Conservation (phyloP, 2,329 filamentous ascomycete species). For the Colletotrichum theobromicola region DNA sequence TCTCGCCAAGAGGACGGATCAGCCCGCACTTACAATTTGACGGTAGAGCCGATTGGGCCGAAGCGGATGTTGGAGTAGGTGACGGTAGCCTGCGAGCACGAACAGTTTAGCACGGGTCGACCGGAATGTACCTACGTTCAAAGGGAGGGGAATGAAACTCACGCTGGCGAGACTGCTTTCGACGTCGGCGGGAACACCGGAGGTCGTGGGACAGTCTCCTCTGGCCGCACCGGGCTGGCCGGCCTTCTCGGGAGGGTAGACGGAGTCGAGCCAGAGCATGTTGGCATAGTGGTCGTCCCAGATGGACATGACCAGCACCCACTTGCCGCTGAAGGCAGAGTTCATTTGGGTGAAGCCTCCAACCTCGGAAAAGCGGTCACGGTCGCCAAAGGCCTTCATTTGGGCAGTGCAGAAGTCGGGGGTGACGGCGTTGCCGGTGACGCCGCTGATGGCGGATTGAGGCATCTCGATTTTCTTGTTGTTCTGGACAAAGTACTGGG, state of each 20-base stretch:
- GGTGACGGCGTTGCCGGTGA: constrained; percentile 52
- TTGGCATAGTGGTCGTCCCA: constrained; percentile 61
- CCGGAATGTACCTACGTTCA: background rate
- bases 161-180: constrained; percentile 23
- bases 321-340: constrained; percentile 57
- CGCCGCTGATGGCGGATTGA: constrained; percentile 35
- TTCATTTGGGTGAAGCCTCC: constrained; percentile 64
- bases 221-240: constrained; percentile 28
- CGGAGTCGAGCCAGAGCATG: constrained; percentile 74
- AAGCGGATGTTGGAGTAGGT: constrained; percentile 54
- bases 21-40: background rate
- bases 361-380: constrained; percentile 52
- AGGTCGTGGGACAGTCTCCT: constrained; percentile 27
- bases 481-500: constrained; percentile 66
- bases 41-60: constrained; percentile 49
- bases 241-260: constrained; percentile 49
- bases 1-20: background rate
- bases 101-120: background rate
- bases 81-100: constrained; percentile 35
- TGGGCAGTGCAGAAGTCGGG: constrained; percentile 61
- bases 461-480: constrained; percentile 56
- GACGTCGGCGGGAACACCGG: constrained; percentile 29
- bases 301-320: constrained; percentile 69
- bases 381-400: constrained; percentile 60
- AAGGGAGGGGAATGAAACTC: background rate